A percentile compares a stretch with the other conserved stretches of the same genome.
phyloP scores from a whole-genome alignment of 2,329 filamentous ascomycete species.

The Nemania abortiva region DNA sequence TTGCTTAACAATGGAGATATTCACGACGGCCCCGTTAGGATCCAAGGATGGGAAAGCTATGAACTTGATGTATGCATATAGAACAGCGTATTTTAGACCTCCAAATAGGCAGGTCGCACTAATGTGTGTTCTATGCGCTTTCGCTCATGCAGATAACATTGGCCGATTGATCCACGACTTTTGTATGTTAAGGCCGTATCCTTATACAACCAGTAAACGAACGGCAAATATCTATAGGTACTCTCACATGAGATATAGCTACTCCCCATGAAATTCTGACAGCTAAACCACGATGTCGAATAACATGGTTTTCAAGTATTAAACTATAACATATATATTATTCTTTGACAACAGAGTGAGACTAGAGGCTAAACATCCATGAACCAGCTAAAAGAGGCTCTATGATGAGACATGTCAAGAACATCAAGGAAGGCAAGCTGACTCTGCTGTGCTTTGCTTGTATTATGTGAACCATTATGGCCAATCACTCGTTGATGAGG shows the following conservation, averaged over 20 bases:
- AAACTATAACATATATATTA: background rate
- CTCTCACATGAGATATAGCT: background rate
- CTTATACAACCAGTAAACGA: no score
- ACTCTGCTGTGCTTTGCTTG: background rate
- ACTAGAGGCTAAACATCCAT: background rate
- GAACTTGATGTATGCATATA: background rate
- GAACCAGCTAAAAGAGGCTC: background rate
- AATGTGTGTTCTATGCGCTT: background rate
- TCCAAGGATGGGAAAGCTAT: background rate
- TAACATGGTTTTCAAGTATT: background rate
- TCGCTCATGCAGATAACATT: background rate
- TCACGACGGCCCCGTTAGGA: background rate
- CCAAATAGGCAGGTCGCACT: background rate
- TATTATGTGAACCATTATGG: background rate
- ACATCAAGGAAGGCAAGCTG: background rate
- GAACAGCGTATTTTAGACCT: background rate
- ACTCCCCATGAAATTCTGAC: background rate
- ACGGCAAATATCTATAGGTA: no score
- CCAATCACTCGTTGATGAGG: constrained; percentile 55
- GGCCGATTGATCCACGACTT: background rate
- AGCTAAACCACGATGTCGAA: background rate
- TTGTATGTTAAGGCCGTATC: background rate
- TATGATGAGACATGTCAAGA: background rate
- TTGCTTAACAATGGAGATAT: background rate
- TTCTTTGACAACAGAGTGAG: background rate